Conservation (phyloP, 768 basidiomycete genomes). For the Mycena vitilis region DNA sequence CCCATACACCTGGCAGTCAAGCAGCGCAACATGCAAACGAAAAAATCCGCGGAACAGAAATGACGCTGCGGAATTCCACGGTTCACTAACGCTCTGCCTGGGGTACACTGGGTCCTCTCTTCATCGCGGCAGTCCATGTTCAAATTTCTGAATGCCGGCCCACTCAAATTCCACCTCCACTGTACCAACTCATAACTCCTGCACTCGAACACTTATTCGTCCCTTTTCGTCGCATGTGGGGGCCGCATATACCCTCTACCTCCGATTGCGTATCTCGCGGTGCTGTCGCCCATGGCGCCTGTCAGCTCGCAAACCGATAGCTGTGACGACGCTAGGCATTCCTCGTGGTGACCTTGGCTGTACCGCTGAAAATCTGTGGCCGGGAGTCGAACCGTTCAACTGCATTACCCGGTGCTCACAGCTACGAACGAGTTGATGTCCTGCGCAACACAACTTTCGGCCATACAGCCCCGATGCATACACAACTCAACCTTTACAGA, state of each 20-base stretch:
- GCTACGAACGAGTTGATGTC: not conserved
- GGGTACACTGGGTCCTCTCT: not conserved
- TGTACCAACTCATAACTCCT: slow-evolving; percentile 6
- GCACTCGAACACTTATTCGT: not conserved
- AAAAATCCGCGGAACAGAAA: not conserved
- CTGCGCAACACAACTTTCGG: slow-evolving; percentile 10
- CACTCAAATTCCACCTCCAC: slow-evolving; percentile 24
- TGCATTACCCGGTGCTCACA: slow-evolving; percentile 3
- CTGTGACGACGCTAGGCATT: not conserved
- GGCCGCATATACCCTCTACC: slow-evolving; percentile 20
- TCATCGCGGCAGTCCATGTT: not conserved
- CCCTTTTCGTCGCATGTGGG: not conserved
- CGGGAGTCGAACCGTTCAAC: not conserved
- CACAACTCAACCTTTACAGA: not conserved
- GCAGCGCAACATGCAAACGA: not conserved
- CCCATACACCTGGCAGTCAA: not conserved
- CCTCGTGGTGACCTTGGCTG: no score
- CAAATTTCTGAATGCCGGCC: slow-evolving; percentile 3
- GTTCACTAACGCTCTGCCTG: not conserved
- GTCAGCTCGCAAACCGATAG: slow-evolving; percentile 2
- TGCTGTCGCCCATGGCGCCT: slow-evolving; percentile 11
- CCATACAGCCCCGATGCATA: slow-evolving; percentile 9
- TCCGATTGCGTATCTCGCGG: slow-evolving; percentile 4
- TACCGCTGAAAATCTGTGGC: no score
- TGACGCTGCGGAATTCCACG: not conserved